These are phyloP conservation scores for Paracamarosporium sp. DNA, from an alignment of 2,329 filamentous ascomycete species.

Conservation along the genomic window DNA sequence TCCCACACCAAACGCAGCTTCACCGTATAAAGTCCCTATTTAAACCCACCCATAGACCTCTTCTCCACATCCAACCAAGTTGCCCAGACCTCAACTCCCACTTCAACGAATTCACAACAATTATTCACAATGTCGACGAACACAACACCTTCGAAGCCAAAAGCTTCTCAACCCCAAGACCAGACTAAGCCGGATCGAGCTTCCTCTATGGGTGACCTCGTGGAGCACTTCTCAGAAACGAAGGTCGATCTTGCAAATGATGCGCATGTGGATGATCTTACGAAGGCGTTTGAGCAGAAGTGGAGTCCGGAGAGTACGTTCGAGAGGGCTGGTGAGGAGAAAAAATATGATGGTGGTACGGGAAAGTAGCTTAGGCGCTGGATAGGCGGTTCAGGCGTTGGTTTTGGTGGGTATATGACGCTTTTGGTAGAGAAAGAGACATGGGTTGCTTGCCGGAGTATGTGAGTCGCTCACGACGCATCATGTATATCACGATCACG, in stretches of 20 bases:
- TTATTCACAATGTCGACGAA: not conserved
- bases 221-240: not conserved
- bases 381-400: too few relatives aligned
- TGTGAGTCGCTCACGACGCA: too few relatives aligned
- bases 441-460: too few relatives aligned
- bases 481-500: too few relatives aligned
- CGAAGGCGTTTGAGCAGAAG: not conserved
- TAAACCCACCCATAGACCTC: not conserved
- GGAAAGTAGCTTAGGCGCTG: too few relatives aligned
- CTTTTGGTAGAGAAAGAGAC: too few relatives aligned
- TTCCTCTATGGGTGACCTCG: not conserved
- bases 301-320: not conserved
- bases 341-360: too few relatives aligned
- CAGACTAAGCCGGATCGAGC: not conserved
- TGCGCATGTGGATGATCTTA: not conserved
- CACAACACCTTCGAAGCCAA: not conserved
- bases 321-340: not conserved
- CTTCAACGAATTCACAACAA: too few relatives aligned
- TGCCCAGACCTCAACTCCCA: not conserved
- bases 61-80: not conserved
- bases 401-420: too few relatives aligned
- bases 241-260: not conserved
- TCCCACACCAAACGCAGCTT: too few relatives aligned
- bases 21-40: not conserved
- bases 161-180: not conserved